Evolutionary conservation across 1,284 basidiomycete species (phyloP), one percentile per base, ranked within the genome.

Genomic region (Laetiporus sulphureus): DNA sequence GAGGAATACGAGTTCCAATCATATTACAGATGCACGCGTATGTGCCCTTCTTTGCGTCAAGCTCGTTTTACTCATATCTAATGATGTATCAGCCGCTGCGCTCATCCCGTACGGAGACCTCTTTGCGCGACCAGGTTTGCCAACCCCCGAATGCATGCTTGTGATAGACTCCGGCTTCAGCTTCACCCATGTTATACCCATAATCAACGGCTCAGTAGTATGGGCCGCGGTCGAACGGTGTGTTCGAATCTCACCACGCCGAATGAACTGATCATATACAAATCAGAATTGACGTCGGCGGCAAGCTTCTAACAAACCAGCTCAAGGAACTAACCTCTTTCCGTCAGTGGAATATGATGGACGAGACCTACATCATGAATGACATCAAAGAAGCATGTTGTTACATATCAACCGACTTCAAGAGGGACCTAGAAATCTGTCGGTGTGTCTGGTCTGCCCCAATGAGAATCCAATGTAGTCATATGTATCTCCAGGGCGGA

Each of bases 301-400:
- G 94, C 38, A 96, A 96, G 64, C 72, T 97, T 11, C 64, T 98
- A 42, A 97, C 94, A 20, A 97, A 96, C 64, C 87, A 95, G 40
- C 73, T 98, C 25, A 96, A 97, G 57, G 90, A 94, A 58, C 73
- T 93, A 37, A 79, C 95, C 10, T 95, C 91, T 10, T 97, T 91
- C 62, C 81, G 91, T 23, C 94, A 98, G 58, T 95, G 91, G 87
- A 92, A 97, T 62, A 91, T 97, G 88, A 92, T 93, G 79, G 92
- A 97, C 58, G 88, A 96, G 65, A 92, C 90, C 1, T 79, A 86
- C 62, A 84, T 97, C 55, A 85, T 96, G 65, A 92, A 93, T 64
- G 77, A 88, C 49, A 84, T 93, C 54, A 93, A 95, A 60, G 90
- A 91, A 58, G 65, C 73, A 11, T 93, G 89, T 59, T 91, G 89